Evolutionary conservation across 2,329 filamentous ascomycete species (phyloP), one percentile per base, ranked within the genome.

Genomic region (Simplicillium sp.): DNA sequence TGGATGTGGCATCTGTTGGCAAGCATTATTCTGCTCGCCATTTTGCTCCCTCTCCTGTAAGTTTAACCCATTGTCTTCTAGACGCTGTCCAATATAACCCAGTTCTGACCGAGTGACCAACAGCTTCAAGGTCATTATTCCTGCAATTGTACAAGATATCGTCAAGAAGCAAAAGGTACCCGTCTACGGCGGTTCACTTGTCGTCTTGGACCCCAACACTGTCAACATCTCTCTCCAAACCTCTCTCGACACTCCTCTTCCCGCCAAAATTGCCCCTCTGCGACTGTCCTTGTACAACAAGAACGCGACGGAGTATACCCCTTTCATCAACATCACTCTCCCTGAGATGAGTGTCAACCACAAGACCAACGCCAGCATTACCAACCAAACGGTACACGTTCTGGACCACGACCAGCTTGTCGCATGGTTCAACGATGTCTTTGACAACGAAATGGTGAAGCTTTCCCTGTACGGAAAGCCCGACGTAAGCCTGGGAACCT

Each of bases 51-150:
- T 18, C 40, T 44, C 16, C 18, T 44, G 42, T 44, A 31, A 38
- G 42, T 41, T 18, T 33, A 13, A 6, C 7, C 7, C 14, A 9
- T 17, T n/a, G 11, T 37, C 13, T 20, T n/a, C 8, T 8, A n/a
- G 18, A 25, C 36, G 13, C 18, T n/a, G n/a, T n/a, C n/a, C n/a
- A n/a, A n/a, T n/a, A n/a, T n/a, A n/a, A n/a, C n/a, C n/a, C n/a
- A n/a, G 20, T 33, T 14, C 17, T 42, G 37, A 11, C 34, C 11
- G 5, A 5, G 20, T 25, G 6, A 16, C 11, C 11, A 17, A 15
- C 16, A 71, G 69, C 25, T 72, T 72, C 54, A 53, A 60, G 15
- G 58, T 69, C 14, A 64, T 66, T 7, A 58, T 72, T 20, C 69
- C 68, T 1, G 61, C 60, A n/a, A 62, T 71, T 28, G 61, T 67